A percentile compares a stretch with the other conserved stretches of the same genome.
Conservation (phyloP, 257 asterid species). For the Linderniella brevidens region DNA sequence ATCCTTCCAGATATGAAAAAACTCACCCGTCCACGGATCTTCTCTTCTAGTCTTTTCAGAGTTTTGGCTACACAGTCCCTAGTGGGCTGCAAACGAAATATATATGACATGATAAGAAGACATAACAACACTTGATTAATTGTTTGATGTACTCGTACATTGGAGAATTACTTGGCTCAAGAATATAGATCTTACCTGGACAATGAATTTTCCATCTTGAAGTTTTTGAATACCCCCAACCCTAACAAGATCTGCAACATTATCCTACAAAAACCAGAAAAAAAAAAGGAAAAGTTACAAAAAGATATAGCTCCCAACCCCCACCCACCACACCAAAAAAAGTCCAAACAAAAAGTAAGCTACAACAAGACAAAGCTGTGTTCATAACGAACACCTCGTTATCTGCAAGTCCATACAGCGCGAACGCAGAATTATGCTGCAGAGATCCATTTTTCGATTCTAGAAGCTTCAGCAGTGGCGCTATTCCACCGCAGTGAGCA, state of each 20-base stretch:
- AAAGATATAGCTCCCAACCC: not conserved
- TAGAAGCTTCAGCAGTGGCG: conserved; percentile 74
- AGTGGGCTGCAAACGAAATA: conserved; percentile 65
- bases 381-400: conserved; percentile 48
- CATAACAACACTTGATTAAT: no score
- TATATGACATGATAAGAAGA: not conserved
- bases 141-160: not conserved
- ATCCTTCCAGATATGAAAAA: conserved; percentile 5
- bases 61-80: conserved; percentile 98
- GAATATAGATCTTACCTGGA: conserved; percentile 38
- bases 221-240: conserved; percentile 95
- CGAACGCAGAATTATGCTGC: conserved; percentile 98
- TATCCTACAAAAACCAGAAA: conserved; percentile 41
- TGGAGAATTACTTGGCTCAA: not conserved
- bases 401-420: conserved; percentile 97
- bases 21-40: conserved; percentile 95
- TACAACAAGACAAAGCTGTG: not conserved
- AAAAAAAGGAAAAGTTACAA: conserved; percentile 4
- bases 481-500: conserved; percentile 85
- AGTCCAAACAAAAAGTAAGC: not conserved
- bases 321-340: no score
- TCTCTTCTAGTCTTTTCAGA: conserved; percentile 90
- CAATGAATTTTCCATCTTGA: conserved; percentile 95
- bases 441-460: conserved; percentile 92
- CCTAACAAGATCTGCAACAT: conserved; percentile 78